phyloP scores from a whole-genome alignment of 2,329 filamentous ascomycete species.

The Ophiosphaerella herpotricha region DNA sequence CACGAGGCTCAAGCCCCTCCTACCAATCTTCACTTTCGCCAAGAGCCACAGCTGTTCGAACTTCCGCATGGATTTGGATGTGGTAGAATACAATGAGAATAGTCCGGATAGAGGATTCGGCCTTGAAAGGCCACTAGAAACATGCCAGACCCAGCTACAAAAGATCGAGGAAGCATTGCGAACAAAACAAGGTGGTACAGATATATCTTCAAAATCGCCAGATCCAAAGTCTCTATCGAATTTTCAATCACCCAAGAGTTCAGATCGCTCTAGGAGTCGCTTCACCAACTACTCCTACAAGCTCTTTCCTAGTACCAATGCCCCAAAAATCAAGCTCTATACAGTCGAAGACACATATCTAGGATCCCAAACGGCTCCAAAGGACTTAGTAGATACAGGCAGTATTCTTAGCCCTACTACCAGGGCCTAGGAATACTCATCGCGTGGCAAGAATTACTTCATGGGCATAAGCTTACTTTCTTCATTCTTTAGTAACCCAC shows the following conservation, averaged over 20 bases:
- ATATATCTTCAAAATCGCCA: not conserved
- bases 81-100: slow-evolving; percentile 17
- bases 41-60: slow-evolving; percentile 49
- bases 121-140: slow-evolving; percentile 26
- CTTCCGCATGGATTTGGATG: slow-evolving; percentile 21
- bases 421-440: slow-evolving; percentile 6
- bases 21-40: slow-evolving; percentile 51
- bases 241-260: slow-evolving; percentile 3
- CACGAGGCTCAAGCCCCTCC: slow-evolving; percentile 45
- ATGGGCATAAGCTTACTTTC: slow-evolving; percentile 40
- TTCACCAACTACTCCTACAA: slow-evolving; percentile 43
- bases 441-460: slow-evolving; percentile 23
- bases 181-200: slow-evolving; percentile 14
- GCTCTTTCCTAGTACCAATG: slow-evolving; percentile 18
- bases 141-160: slow-evolving; percentile 41
- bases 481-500: slow-evolving; percentile 70
- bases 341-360: slow-evolving; percentile 9
- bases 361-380: slow-evolving; percentile 13
- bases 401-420: slow-evolving; percentile 13
- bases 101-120: slow-evolving; percentile 13
- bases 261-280: slow-evolving; percentile 27
- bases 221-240: slow-evolving; percentile 5
- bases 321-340: slow-evolving; percentile 6
- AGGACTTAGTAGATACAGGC: slow-evolving; percentile 10
- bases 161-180: slow-evolving; percentile 35